Evolutionary conservation across 139 green algal genomes (phyloP).

Genomic region (Chlamydomonas sp.): DNA sequence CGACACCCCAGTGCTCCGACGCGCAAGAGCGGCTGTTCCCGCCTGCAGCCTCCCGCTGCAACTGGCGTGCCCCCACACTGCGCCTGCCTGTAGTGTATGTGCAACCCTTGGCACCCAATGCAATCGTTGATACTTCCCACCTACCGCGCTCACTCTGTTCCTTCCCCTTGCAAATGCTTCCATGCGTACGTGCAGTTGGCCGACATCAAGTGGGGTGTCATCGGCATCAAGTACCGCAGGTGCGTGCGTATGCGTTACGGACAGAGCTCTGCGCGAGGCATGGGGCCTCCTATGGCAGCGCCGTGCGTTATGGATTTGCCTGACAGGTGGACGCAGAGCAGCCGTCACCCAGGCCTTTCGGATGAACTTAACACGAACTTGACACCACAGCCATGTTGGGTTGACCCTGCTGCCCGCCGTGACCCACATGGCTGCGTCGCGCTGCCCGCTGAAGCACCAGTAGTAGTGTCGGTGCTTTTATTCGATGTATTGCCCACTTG

Average conservation of each 20-base stretch:
- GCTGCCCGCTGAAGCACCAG: neutral
- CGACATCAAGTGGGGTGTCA: slow-evolving; percentile 41
- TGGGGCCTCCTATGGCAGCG: neutral
- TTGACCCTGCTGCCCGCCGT: neutral
- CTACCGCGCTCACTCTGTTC: neutral
- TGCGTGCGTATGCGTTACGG: neutral
- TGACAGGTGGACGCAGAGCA: neutral
- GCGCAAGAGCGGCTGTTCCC: too few relatives aligned
- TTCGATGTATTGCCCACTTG: neutral
- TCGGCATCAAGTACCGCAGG: slow-evolving; percentile 32
- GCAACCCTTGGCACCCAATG: too few relatives aligned
- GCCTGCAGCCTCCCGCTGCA: too few relatives aligned
- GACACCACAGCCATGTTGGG: neutral
- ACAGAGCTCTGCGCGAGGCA: too few relatives aligned
- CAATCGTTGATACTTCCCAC: neutral
- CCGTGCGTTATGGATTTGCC: neutral
- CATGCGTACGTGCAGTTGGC: slow-evolving; percentile 6
- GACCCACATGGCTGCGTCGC: neutral
- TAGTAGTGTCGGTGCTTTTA: too few relatives aligned
- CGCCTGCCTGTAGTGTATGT: too few relatives aligned
- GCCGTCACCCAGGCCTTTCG: neutral
- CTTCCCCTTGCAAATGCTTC: neutral
- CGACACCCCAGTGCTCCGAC: too few relatives aligned
- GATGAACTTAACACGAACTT: neutral
- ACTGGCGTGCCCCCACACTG: too few relatives aligned